Evolutionary conservation across 768 basidiomycete genomes (phyloP).

Genomic region (Lyophyllum decastes): DNA sequence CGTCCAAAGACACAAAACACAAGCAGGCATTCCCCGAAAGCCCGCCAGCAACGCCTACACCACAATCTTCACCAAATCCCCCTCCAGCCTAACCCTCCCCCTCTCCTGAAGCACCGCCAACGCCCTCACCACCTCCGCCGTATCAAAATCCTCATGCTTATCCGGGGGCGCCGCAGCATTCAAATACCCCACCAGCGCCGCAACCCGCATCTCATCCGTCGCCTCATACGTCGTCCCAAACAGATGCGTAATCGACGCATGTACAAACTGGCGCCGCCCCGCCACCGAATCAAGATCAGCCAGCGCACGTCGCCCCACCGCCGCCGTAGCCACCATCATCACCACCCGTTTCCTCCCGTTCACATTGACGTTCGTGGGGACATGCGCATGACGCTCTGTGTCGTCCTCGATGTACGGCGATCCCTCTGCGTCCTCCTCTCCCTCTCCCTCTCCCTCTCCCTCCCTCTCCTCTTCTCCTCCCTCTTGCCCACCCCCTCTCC

Average conservation of each 20-base stretch:
- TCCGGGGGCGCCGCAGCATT: constrained; percentile 77
- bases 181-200: constrained; percentile 66
- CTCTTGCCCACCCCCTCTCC: not conserved
- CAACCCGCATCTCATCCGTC: constrained; percentile 70
- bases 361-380: not conserved
- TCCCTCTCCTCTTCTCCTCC: not conserved
- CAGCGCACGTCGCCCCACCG: constrained; percentile 36
- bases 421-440: constrained; percentile 1
- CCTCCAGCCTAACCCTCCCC: constrained; percentile 51
- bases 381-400: constrained; percentile 15
- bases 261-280: constrained; percentile 51
- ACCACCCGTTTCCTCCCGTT: constrained; percentile 30
- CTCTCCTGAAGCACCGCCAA: constrained; percentile 47
- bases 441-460: not conserved
- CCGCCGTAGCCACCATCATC: too few species aligned
- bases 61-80: constrained; percentile 35
- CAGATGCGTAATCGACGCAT: constrained; percentile 60
- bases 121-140: constrained; percentile 62
- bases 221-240: constrained; percentile 68
- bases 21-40: not conserved
- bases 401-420: constrained; percentile 27
- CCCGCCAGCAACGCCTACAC: not conserved
- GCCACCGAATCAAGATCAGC: constrained; percentile 40
- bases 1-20: not conserved
- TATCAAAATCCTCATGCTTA: constrained; percentile 84